Evolutionary conservation across 345 rosid species (phyloP).

Genomic region (Mercurialis annua): DNA sequence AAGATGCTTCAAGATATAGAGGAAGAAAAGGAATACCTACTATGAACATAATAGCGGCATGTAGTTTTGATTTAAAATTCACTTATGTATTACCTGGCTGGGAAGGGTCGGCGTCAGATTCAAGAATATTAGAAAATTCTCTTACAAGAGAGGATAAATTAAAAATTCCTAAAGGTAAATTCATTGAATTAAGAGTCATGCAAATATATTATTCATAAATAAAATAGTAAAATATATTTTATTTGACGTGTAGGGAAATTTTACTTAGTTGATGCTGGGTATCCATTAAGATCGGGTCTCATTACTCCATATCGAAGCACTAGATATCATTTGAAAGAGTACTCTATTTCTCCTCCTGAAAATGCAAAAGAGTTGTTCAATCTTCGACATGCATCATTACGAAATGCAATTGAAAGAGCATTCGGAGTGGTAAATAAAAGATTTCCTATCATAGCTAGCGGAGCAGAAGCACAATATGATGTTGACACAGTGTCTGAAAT

Average conservation of each 20-base stretch:
- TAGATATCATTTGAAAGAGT: constrained; percentile 10
- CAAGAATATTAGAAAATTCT: neutral
- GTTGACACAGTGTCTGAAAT: neutral
- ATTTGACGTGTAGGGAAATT: neutral
- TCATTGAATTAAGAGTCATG: too few species aligned
- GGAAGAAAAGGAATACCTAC: neutral
- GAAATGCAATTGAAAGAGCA: constrained; percentile 6
- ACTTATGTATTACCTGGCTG: too few species aligned
- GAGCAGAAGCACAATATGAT: neutral
- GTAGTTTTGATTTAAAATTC: neutral
- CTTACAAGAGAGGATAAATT: neutral
- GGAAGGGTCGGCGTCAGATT: neutral
- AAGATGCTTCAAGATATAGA: neutral
- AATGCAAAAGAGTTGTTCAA: constrained; percentile 6
- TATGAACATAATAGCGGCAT: neutral
- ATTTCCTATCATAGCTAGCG: neutral
- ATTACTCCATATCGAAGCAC: neutral
- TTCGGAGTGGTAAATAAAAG: constrained; percentile 15
- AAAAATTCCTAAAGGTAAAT: neutral
- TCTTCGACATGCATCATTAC: constrained; percentile 4
- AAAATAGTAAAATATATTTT: neutral
- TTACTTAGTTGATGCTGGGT: neutral
- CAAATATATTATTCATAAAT: neutral
- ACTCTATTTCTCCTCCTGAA: neutral
- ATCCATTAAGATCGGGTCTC: neutral